Percentiles rank a stretch among this genome's conserved stretches.
Evolutionary conservation across 2,329 filamentous ascomycete genomes (phyloP).

Genomic region (Chaetomiaceae sp.): DNA sequence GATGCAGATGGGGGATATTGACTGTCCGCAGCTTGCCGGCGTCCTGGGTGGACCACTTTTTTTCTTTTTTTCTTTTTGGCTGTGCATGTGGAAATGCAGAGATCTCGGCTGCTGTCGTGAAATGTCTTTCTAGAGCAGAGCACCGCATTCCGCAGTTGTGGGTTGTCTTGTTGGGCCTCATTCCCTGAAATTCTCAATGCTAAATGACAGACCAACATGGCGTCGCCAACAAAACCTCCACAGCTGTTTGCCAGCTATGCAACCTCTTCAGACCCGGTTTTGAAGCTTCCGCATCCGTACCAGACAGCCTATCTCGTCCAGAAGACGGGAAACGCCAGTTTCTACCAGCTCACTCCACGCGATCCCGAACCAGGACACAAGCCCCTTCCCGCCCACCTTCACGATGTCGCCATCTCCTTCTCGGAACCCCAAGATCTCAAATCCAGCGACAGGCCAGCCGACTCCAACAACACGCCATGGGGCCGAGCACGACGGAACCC

Average conservation of each 20-base stretch:
- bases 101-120: background rate
- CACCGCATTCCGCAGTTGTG: background rate
- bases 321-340: constrained; percentile 11
- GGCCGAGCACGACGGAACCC: constrained; percentile 52
- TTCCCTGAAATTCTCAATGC: too few relatives aligned
- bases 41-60: background rate
- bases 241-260: constrained; percentile 26
- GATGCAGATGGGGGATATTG: background rate
- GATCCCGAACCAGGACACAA: constrained; percentile 7
- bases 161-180: too few relatives aligned
- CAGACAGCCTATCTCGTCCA: constrained; percentile 29
- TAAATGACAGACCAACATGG: constrained; percentile 12
- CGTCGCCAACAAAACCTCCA: constrained; percentile 18
- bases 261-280: constrained; percentile 25
- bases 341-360: constrained; percentile 21
- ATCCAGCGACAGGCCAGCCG: constrained; percentile 32
- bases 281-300: constrained; percentile 32
- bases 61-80: background rate
- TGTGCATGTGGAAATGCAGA: background rate
- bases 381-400: constrained; percentile 24
- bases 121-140: too few relatives aligned
- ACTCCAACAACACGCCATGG: constrained; percentile 54
- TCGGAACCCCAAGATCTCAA: constrained; percentile 33
- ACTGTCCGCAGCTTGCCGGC: background rate
- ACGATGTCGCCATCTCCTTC: constrained; percentile 29